These are phyloP conservation scores for Polyporus arcularius DNA, from an alignment of 768 basidiomycete species.

Conservation along the genomic window DNA sequence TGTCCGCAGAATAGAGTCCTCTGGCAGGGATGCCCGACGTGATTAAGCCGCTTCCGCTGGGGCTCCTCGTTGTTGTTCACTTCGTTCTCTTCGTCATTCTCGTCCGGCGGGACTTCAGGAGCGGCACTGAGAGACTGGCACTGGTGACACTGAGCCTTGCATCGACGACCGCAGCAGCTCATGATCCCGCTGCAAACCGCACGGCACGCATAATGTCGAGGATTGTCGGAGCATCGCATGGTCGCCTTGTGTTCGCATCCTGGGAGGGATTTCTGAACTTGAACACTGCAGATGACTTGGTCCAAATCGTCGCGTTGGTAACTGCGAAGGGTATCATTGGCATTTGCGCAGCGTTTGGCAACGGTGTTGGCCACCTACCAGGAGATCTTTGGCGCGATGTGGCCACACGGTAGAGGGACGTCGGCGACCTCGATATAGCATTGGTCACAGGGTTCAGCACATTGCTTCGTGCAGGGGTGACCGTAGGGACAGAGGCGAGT, in stretches of 20 bases:
- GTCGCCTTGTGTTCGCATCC: constrained; percentile 54
- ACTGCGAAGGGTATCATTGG: constrained; percentile 33
- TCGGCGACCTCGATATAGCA: constrained; percentile 49
- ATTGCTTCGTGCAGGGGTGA: constrained; percentile 60
- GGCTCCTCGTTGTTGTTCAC: neutral
- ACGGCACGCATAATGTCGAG: constrained; percentile 40
- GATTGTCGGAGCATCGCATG: constrained; percentile 51
- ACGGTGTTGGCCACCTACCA: constrained; percentile 29
- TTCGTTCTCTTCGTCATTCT: neutral
- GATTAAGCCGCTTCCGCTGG: constrained; percentile 23
- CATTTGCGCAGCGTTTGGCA: neutral
- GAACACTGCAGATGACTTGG: constrained; percentile 43
- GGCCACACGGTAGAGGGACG: constrained; percentile 60
- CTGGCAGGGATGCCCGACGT: constrained; percentile 48
- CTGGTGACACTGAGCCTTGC: constrained; percentile 47
- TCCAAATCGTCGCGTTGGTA: constrained; percentile 46
- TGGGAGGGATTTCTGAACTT: constrained; percentile 45
- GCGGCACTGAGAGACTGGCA: constrained; percentile 42
- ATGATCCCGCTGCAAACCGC: constrained; percentile 45
- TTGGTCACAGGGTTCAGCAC: constrained; percentile 51
- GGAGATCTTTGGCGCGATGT: constrained; percentile 31
- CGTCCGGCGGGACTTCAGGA: neutral
- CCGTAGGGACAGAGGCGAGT: constrained; percentile 49
- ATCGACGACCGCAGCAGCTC: constrained; percentile 55
- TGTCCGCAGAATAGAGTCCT: constrained; percentile 58